Evolutionary conservation across 163 green algal genomes (phyloP).

Genomic region (Scenedesmus sp.): DNA sequence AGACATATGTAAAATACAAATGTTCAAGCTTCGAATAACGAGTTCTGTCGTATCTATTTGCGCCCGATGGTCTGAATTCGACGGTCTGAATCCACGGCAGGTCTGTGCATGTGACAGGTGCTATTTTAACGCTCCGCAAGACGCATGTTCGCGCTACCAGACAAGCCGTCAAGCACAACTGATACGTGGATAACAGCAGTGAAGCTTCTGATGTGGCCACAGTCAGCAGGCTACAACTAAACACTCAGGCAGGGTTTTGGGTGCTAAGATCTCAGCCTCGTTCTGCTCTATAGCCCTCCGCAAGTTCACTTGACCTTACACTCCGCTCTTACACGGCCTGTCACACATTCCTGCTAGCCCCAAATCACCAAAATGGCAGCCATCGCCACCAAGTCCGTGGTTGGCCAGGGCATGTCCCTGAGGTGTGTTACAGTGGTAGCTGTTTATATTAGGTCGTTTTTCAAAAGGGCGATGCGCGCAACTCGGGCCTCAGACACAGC

Average conservation of each 20-base stretch:
- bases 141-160: too few relatives aligned
- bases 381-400: slow-evolving; percentile 48
- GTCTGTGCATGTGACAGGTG: too few relatives aligned
- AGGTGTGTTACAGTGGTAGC: slow-evolving; percentile 35
- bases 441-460: background rate
- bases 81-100: too few relatives aligned
- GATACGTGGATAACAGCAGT: too few relatives aligned
- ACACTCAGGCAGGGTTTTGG: background rate
- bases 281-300: background rate
- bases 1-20: too few relatives aligned
- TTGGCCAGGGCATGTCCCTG: slow-evolving; percentile 42
- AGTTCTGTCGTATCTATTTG: too few relatives aligned
- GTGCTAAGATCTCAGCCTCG: background rate
- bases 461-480: background rate
- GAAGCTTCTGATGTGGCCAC: too few relatives aligned
- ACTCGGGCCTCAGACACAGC: background rate
- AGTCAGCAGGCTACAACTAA: background rate
- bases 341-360: background rate
- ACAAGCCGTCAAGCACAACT: too few relatives aligned
- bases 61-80: too few relatives aligned
- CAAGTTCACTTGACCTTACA: background rate
- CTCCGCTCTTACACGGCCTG: slow-evolving; percentile 9
- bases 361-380: slow-evolving; percentile 48
- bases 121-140: too few relatives aligned
- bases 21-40: too few relatives aligned